Evolutionary conservation across 2,329 filamentous ascomycete genomes (phyloP), one percentile per base, ranked within the genome.

Genomic region (Colletotrichum godetiae): DNA sequence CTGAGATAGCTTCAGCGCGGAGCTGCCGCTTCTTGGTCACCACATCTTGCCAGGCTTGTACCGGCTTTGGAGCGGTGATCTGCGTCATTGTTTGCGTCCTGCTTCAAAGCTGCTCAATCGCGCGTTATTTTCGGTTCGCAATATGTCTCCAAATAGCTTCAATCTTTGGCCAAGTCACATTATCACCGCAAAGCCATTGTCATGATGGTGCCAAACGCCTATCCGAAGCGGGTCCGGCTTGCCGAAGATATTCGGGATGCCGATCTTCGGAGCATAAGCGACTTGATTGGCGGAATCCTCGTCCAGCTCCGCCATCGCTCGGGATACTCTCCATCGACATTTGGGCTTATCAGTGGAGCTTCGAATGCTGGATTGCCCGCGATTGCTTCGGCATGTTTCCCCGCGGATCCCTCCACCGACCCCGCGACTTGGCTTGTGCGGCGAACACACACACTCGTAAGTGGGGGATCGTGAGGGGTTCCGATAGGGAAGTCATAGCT

Each of bases 341-440:
- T 46, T 33, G 58, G 52, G 29, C 52, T 68, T 63, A 63, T 68
- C 65, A 52, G 65, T 57, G 68, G 63, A 70, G 46, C 24, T 19
- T 13, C 8, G 10, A 10, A 3, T 19, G 12, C 12, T 13, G 27
- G 6, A 31, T 33, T 33, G 52, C 13, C 13, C 11, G n/a, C 24
- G 11, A 55, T 55, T 24, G n/a, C 22, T 13, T 7, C 55, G 31
- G 13, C 7, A 27, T 7, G 13, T 11, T 62, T 57, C 46, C 57
- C 68, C 64, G 46, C 68, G 57, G 49, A 13, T 62, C 52, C n/a
- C 10, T 42, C 46, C 46, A 33, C 15, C 10, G 31, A n/a, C 55
- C 19, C 42, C 42, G 12, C 27, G 27, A 29, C 19, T 15, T 6
- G 29, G 42, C 6, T 53, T 53, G 46, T 24, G 46, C 60, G 7